Percentiles rank a stretch among this genome's conserved stretches.
phyloP scores from a whole-genome alignment of 1,284 basidiomycete species.

The Apiotrichum veenhuisii region DNA sequence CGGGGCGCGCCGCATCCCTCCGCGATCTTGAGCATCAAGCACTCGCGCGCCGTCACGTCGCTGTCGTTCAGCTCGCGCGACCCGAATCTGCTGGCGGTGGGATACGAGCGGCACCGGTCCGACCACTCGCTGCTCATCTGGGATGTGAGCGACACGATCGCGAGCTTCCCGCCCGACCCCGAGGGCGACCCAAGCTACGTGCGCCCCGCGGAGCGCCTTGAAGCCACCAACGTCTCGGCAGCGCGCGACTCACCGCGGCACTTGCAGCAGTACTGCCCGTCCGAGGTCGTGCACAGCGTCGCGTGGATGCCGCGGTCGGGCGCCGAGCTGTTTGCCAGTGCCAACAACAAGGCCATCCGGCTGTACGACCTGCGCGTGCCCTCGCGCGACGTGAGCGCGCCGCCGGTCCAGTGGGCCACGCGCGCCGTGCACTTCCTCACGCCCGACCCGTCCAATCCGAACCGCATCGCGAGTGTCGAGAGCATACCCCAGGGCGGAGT shows the following conservation, averaged over 20 bases:
- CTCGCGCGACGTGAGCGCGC: conserved; percentile 8
- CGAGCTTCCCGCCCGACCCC: conserved; percentile 18
- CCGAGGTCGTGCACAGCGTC: conserved; percentile 41
- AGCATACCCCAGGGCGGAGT: conserved; percentile 22
- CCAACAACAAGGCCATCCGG: conserved; percentile 37
- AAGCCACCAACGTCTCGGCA: conserved; percentile 23
- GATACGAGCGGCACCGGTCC: conserved; percentile 46
- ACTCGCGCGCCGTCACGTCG: conserved; percentile 39
- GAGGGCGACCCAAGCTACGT: conserved; percentile 10
- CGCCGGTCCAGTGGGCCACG: conserved; percentile 28
- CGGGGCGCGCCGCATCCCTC: conserved; percentile 17
- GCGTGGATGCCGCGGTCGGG: conserved; percentile 26
- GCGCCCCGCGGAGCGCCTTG: conserved; percentile 10
- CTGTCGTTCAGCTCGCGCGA: conserved; percentile 42
- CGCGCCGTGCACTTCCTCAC: conserved; percentile 38
- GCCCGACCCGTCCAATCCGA: conserved; percentile 24
- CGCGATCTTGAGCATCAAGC: conserved; percentile 35
- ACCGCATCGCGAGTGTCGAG: conserved; percentile 43
- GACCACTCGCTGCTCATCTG: conserved; percentile 46
- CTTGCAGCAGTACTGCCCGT: conserved; percentile 45
- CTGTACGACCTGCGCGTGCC: conserved; percentile 41
- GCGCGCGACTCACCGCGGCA: conserved; percentile 23
- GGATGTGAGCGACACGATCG: conserved; percentile 41
- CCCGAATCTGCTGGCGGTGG: conserved; percentile 40
- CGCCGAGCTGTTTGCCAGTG: conserved; percentile 33